Percentiles rank a stretch among this genome's conserved stretches.
Evolutionary conservation across 2,329 filamentous ascomycete genomes (phyloP).

Genomic region (Rasamsonia emersonii): DNA sequence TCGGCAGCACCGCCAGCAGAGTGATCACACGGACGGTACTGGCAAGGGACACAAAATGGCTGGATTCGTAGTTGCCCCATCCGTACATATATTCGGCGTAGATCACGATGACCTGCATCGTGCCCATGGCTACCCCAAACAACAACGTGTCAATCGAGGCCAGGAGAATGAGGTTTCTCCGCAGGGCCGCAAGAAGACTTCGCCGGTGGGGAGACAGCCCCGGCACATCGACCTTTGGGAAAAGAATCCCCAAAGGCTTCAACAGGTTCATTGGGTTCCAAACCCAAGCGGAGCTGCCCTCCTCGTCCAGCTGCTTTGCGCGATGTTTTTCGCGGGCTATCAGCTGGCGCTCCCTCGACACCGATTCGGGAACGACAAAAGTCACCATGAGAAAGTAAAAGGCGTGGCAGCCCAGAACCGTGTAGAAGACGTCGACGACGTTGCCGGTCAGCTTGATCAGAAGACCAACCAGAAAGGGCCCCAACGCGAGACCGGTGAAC

Average conservation of each 20-base stretch:
- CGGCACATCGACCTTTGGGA: conserved; percentile 45
- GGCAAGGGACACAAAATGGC: conserved; percentile 69
- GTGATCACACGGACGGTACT: conserved; percentile 68
- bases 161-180: conserved; percentile 74
- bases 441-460: conserved; percentile 68
- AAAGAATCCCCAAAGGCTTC: conserved; percentile 67
- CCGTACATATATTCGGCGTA: conserved; percentile 73
- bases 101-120: conserved; percentile 70
- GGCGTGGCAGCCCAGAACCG: conserved; percentile 62
- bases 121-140: conserved; percentile 73
- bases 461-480: conserved; percentile 72
- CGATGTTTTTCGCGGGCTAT: conserved; percentile 61
- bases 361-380: conserved; percentile 72
- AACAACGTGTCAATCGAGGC: conserved; percentile 73
- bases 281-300: conserved; percentile 20
- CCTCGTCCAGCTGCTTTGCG: conserved; percentile 27
- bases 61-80: conserved; percentile 75
- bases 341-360: conserved; percentile 63
- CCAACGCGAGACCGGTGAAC: conserved; percentile 80
- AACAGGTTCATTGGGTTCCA: conserved; percentile 57
- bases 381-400: conserved; percentile 65
- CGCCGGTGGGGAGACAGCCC: conserved; percentile 39
- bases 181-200: conserved; percentile 51
- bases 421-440: conserved; percentile 75
- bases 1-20: conserved; percentile 66